Evolutionary conservation across 2,329 filamentous ascomycete species (phyloP).

Genomic region (Pseudogymnoascus destructans): DNA sequence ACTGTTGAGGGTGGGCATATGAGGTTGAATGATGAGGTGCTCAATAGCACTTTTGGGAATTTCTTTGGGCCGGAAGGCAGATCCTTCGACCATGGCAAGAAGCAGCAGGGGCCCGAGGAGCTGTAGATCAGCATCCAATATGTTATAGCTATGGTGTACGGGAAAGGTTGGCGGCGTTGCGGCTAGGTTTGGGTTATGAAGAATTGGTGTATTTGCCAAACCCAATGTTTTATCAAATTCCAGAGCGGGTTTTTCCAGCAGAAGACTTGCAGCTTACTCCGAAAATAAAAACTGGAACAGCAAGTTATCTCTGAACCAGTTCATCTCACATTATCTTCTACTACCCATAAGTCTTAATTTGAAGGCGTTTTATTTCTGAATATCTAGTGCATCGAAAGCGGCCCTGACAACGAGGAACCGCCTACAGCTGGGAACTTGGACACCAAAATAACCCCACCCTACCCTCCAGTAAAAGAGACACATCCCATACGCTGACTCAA

Average conservation of each 20-base stretch:
- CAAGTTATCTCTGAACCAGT: neutral
- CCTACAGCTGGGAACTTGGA: neutral
- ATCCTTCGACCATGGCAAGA: neutral
- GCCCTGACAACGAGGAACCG: neutral
- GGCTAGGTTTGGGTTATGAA: neutral
- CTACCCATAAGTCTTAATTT: neutral
- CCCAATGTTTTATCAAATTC: neutral
- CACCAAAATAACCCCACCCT: conserved; percentile 2
- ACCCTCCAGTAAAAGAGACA: neutral
- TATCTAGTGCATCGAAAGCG: neutral
- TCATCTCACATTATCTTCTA: neutral
- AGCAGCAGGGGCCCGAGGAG: neutral
- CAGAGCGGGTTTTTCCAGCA: neutral
- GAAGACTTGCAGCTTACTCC: neutral
- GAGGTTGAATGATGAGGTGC: conserved; percentile 52
- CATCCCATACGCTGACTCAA: neutral
- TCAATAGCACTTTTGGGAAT: conserved; percentile 34
- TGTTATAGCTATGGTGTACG: neutral
- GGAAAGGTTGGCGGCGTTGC: neutral
- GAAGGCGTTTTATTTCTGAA: neutral
- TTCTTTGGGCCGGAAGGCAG: conserved; percentile 30
- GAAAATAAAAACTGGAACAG: neutral
- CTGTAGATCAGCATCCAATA: neutral
- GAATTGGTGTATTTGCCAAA: neutral
- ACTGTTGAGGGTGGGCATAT: conserved; percentile 70